Evolutionary conservation across 441 rosid genomes (phyloP), one percentile per base, ranked within the genome.

Genomic region (Pelargonium fulgidum): DNA sequence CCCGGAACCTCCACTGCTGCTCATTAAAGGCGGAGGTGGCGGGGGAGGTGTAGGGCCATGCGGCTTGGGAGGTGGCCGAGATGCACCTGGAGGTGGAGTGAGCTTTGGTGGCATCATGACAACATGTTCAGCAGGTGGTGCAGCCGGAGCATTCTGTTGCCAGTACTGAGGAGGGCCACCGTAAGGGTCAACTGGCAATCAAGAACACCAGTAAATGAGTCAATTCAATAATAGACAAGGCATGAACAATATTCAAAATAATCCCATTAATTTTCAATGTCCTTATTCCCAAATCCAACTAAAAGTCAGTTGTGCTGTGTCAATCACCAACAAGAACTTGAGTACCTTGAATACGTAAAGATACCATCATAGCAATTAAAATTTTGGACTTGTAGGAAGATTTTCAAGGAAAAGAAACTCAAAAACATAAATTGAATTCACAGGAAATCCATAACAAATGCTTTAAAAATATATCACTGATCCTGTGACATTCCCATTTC

Each of bases 1-100:
- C 70, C 82, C 87, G 52, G 95, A 89, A 29, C 89, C 96, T 10
- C 89, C 97, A 14, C 99, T 92, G 83, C 90, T 90, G 83, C 78
- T 86, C 84, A 85, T 81, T 72, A 88, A 76, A 59, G 76, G 85
- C 0, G 90, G 93, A 0, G 89, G 93, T 16, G 88, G 94, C 0
- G 87, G 92, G 1, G 83, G 85, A 0, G 86, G 80, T 12, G 71
- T 78, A 12, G 82, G 68, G 56, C 47, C 33, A 36, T 12, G 68
- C 11, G 78, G 77, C 11, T 69, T 50, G 48, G 68, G 70, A 22
- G 70, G 74, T 9, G 84, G 88, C 58, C 82, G 81, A 64, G 84
- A 78, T 5, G 77, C 75, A 65, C 72, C 77, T 0, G 89, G 79
- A 0, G 90, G 89, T 42, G 88, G 85, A 67, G 68, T 67, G 20